These are phyloP conservation scores for Skeletonema costatum DNA, from an alignment of 108 stramenopile genomes.

Conservation along the genomic window DNA sequence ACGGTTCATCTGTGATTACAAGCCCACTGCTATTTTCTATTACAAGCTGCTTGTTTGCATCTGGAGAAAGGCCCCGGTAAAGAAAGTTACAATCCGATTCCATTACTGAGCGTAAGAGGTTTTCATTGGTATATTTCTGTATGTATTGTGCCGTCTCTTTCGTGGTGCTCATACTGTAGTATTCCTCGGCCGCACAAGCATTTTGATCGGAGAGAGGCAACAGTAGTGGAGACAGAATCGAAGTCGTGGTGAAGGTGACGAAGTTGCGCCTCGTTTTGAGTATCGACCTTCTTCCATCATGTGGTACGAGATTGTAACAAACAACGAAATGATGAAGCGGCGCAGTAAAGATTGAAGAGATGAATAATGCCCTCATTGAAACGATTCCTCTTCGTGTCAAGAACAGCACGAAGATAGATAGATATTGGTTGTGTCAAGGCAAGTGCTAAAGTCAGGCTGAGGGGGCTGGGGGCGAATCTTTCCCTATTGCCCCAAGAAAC, in stretches of 20 bases:
- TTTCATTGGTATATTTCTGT: conserved; percentile 13
- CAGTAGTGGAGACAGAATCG: background rate
- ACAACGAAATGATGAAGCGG: background rate
- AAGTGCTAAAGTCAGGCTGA: no score
- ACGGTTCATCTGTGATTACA: conserved; percentile 30
- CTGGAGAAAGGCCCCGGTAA: conserved; percentile 36
- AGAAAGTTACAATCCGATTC: conserved; percentile 32
- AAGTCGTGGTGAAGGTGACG: background rate
- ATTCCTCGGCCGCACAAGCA: background rate
- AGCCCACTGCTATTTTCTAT: conserved; percentile 14
- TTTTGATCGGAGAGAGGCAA: background rate
- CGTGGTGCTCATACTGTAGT: background rate
- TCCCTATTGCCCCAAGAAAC: no score
- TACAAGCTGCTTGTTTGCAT: background rate
- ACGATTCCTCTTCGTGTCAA: no score
- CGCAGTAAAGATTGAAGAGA: no score
- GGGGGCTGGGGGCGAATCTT: no score
- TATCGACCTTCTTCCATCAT: background rate
- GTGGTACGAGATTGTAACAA: background rate
- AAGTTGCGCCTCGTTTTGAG: background rate
- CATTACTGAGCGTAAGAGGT: conserved; percentile 22
- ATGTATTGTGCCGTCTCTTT: conserved; percentile 33
- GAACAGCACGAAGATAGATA: no score
- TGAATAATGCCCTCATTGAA: no score
- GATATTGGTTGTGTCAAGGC: no score